phyloP scores from a whole-genome alignment of 495 filamentous ascomycete species.

The Aspergillus biplanus region DNA sequence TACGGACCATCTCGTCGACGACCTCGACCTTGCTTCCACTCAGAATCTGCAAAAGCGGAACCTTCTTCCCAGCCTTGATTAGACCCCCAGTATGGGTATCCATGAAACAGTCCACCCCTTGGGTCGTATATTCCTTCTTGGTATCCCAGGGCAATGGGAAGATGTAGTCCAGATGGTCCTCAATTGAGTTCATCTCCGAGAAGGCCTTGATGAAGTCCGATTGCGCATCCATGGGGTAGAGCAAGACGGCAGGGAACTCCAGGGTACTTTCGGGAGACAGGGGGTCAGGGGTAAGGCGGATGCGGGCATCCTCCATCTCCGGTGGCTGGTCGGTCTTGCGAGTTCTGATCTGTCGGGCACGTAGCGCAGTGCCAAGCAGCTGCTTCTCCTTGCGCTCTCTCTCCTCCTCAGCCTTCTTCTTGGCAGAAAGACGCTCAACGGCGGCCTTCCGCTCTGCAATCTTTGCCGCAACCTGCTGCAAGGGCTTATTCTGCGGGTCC shows the following conservation, averaged over 20 bases:
- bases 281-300: constrained; percentile 72
- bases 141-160: constrained; percentile 85
- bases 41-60: constrained; percentile 73
- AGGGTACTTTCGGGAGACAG: constrained; percentile 70
- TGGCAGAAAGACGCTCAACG: constrained; percentile 42
- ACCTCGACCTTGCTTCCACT: constrained; percentile 80
- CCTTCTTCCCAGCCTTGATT: constrained; percentile 87
- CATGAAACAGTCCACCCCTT: constrained; percentile 83
- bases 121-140: constrained; percentile 62
- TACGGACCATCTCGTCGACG: constrained; percentile 79
- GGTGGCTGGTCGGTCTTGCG: constrained; percentile 71
- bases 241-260: constrained; percentile 75
- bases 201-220: constrained; percentile 90
- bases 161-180: constrained; percentile 77
- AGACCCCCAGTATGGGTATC: constrained; percentile 81
- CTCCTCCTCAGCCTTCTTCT: constrained; percentile 53
- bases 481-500: constrained; percentile 64
- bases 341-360: constrained; percentile 69
- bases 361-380: constrained; percentile 71
- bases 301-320: constrained; percentile 77
- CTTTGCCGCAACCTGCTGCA: constrained; percentile 56
- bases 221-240: constrained; percentile 81
- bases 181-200: constrained; percentile 68
- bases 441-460: constrained; percentile 54
- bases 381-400: constrained; percentile 55